Evolutionary conservation across 2,329 filamentous ascomycete genomes (phyloP), one percentile per base, ranked within the genome.

Genomic region (Amauroascus verrucosus): DNA sequence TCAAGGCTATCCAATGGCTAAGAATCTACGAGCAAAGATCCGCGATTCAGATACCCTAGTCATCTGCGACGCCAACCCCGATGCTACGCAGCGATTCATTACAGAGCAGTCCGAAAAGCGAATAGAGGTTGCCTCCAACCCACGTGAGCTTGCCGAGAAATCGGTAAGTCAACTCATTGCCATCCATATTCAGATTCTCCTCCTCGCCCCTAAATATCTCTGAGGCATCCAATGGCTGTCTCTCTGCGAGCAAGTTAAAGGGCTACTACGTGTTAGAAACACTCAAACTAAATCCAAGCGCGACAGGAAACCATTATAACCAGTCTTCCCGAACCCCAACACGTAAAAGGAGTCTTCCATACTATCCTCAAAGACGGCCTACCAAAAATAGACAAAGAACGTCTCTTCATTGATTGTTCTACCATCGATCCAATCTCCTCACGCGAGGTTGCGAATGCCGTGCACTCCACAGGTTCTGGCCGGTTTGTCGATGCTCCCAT

Each of bases 351-450:
- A 49, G 88, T 95, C 37, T 96, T 89, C 69, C 74, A 81, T 45
- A 78, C 84, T 52, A 89, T 97, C 65, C 75, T 95, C 43, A 76
- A 80, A 45, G 73, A 77, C 1, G 73, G 77, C 5, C 74, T 83
- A 4, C 73, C 77, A 6, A 69, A 68, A 30, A 64, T 75, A 1
- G 72, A 74, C 38, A 77, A 77, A 48, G 74, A 84, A 54, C 83
- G 89, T 37, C 72, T 96, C 54, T 96, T 95, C 69, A 93, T 98
- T 65, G 93, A 98, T 70, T 91, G 86, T 69, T 97, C 91, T 2
- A 98, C 93, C 14, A 97, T 98, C 65, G 93, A 97, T 69, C 89
- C 90, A 0, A 82, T 82, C 30, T 88, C 89, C 1, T 96, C 90
- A 1, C 81, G 81, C 37, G 78, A 82, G 59, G 84, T 97, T 4